phyloP scores from a whole-genome alignment of 2,329 filamentous ascomycete species.

The Dryadomyces quercus-mongolicae region DNA sequence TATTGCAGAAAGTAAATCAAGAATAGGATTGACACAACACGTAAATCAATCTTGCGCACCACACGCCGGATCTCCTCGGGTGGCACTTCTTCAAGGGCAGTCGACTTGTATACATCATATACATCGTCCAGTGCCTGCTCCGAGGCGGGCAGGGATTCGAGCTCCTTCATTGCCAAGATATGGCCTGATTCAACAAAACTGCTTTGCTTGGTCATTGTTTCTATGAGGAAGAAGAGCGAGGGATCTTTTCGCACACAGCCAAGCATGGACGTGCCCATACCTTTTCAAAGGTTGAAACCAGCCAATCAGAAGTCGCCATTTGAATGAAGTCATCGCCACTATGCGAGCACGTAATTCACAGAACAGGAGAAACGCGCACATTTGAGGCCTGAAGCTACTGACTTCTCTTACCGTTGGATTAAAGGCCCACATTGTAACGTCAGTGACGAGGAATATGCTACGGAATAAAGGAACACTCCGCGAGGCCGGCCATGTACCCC shows the following conservation, averaged over 20 bases:
- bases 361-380: background rate
- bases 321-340: slow-evolving; percentile 1
- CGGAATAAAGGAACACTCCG: background rate
- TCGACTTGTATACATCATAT: slow-evolving; percentile 18
- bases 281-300: background rate
- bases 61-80: slow-evolving; percentile 22
- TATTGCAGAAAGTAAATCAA: slow-evolving; percentile 48
- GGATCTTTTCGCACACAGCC: background rate
- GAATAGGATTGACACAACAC: slow-evolving; percentile 44
- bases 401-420: background rate
- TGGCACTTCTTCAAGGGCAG: slow-evolving; percentile 9
- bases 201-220: no score
- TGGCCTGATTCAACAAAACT: no score
- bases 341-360: slow-evolving; percentile 1
- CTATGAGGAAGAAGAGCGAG: no score
- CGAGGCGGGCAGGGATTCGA: background rate
- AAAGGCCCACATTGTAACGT: background rate
- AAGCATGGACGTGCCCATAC: background rate
- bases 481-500: no score
- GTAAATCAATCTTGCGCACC: slow-evolving; percentile 42
- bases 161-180: background rate
- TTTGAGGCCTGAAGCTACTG: no score
- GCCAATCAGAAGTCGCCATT: background rate
- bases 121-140: slow-evolving; percentile 17
- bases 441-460: background rate